Evolutionary conservation across 2,329 filamentous ascomycete species (phyloP).

Genomic region (Fusarium secorum): DNA sequence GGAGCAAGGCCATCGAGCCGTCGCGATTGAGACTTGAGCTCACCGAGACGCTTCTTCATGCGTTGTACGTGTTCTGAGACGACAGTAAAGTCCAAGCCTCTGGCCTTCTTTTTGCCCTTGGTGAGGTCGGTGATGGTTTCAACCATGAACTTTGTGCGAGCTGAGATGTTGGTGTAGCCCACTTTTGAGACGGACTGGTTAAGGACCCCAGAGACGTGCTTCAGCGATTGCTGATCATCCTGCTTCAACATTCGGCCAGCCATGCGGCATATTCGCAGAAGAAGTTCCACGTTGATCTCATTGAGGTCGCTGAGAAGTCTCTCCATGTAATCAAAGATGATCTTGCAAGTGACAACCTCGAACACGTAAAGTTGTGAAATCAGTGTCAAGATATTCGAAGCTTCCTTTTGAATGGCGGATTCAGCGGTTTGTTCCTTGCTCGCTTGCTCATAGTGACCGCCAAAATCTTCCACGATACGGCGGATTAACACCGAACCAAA

Average conservation of each 20-base stretch:
- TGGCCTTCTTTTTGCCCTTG: slow-evolving; percentile 88
- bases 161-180: slow-evolving; percentile 76
- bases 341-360: slow-evolving; percentile 80
- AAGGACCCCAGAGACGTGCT: slow-evolving; percentile 84
- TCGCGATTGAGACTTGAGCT: slow-evolving; percentile 67
- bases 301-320: slow-evolving; percentile 77
- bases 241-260: slow-evolving; percentile 84
- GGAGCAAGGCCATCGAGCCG: slow-evolving; percentile 79
- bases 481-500: slow-evolving; percentile 90
- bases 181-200: slow-evolving; percentile 73
- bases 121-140: slow-evolving; percentile 95
- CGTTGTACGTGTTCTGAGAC: slow-evolving; percentile 82
- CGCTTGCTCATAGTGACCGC: slow-evolving; percentile 65
- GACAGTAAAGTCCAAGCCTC: slow-evolving; percentile 73
- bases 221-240: slow-evolving; percentile 87
- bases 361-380: slow-evolving; percentile 92
- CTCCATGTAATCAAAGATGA: slow-evolving; percentile 92
- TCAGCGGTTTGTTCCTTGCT: slow-evolving; percentile 52
- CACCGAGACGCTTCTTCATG: slow-evolving; percentile 88
- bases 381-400: slow-evolving; percentile 80
- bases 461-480: slow-evolving; percentile 77
- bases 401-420: slow-evolving; percentile 46
- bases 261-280: slow-evolving; percentile 83
- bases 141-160: slow-evolving; percentile 96
- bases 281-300: slow-evolving; percentile 86